Evolutionary conservation across 495 filamentous ascomycete genomes (phyloP), one percentile per base, ranked within the genome.

Genomic region (Trichocladium antarcticum): DNA sequence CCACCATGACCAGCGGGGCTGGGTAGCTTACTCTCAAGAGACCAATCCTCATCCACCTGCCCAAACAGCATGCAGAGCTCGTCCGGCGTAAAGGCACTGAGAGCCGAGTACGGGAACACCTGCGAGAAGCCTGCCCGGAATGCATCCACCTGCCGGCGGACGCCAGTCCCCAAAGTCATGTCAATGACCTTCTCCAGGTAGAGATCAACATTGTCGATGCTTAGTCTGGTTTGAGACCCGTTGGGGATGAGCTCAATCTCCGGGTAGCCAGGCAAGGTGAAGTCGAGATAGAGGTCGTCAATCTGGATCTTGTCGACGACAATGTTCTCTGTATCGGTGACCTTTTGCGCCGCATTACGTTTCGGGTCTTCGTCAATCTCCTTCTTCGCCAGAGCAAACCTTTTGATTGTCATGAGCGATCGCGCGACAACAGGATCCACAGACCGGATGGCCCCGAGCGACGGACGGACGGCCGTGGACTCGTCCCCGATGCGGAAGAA

Each of bases 11-110:
- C 10, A 16, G 27, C 17, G 19, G 19, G 22, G 24, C 5, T 36
- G 34, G 31, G 12, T 19, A 50, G 69, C 85, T 79, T 78, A 89
- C 86, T 97, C 65, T 97, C 93, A 49, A 97, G 80, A 20, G 85
- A 85, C 93, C 93, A 99, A 59, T 99, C 93, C 59, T 99, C 93
- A 22, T 99, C 87, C 5, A 89, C 80, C 36, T 83, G 79, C 19
- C 93, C 93, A 69, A 99, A 99, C 12, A 99, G 75, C 77, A 87
- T 90, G 27, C 95, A 89, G n/a, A 99, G 71, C 63, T 99, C 93
- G 58, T 83, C 88, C 1, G 93, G 93, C 0, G 93, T 99, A 61
- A 99, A 99, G 2, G 93, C 89, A 37, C 83, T 84, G 28, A 97
- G 73, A 10, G 93, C 86, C 8, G 87, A 81, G 67, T 92, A 97